Evolutionary conservation across 192 early-diverging fungal species (phyloP), one percentile per base, ranked within the genome.

Genomic region (Umbelopsis isabellina): DNA sequence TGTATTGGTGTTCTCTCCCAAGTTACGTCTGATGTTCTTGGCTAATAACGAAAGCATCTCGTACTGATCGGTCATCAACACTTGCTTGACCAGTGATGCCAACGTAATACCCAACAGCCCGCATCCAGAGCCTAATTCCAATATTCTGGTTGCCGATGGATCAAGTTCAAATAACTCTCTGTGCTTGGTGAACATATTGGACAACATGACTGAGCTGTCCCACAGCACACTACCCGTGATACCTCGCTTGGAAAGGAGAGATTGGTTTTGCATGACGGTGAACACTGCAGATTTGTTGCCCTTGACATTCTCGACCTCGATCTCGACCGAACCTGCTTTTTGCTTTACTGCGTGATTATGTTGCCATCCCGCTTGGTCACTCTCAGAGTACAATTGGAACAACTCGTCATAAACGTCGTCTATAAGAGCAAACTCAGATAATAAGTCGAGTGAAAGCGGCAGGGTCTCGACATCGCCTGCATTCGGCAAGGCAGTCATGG

Each of bases 171-270:
- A 68, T 68, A 75, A 25, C 64, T 72, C 0, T 71, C 50, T 15
- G 65, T 69, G 5, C 61, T 49, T 20, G 67, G 46, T 20, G 13
- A 61, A 61, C 51, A 83, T 76, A 58, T 78, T 77, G 69, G 82
- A 44, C 51, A 83, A 73, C 37, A 83, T 45, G 48, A 83, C 76
- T 13, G 76, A 79, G 1, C 72, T 72, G 35, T 83, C 79, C 79
- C 82, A 83, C 22, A 83, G 74, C 4, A 83, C 82, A 2, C 79
- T 76, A 18, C 82, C 82, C 16, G 82, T 83, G 12, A 73, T 75
- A 30, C 82, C 82, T 12, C 73, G 76, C 20, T 78, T 67, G 0
- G 82, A 83, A 18, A 83, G 75, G 18, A 75, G 73, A 11, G 73
- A 75, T 46, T 70, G 73, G 45, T 69, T 58, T 18, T 75, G 73